Conservation (phyloP, 1,284 basidiomycete species). For the Melampsora abietis-canadensis region DNA sequence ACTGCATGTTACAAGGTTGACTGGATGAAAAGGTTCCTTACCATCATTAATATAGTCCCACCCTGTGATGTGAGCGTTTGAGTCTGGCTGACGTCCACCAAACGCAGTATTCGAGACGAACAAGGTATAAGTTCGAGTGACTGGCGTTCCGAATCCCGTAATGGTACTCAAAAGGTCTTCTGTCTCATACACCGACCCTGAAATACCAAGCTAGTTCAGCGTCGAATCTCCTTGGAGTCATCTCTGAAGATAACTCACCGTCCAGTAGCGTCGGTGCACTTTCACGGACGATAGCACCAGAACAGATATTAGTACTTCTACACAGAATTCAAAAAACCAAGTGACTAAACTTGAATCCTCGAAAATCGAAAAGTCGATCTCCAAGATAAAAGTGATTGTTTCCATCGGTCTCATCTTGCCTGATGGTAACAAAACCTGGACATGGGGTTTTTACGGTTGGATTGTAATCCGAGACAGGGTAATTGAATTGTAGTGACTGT, state of each 20-base stretch:
- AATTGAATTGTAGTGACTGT: too few relatives aligned
- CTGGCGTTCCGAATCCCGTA: conserved; percentile 7
- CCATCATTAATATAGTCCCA: background rate
- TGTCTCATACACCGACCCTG: background rate
- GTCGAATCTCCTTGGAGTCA: background rate
- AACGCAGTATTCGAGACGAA: background rate
- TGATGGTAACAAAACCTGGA: conserved; percentile 1
- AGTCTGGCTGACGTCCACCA: background rate
- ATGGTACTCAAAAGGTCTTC: background rate
- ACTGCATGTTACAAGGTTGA: background rate
- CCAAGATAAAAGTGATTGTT: conserved; percentile 2
- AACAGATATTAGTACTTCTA: background rate
- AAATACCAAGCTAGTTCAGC: background rate
- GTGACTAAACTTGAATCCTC: background rate
- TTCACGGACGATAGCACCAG: background rate
- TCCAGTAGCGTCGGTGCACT: background rate
- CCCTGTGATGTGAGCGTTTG: background rate
- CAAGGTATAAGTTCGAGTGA: conserved; percentile 5
- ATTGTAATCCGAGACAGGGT: background rate
- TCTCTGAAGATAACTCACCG: background rate
- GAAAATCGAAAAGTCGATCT: conserved; percentile 3
- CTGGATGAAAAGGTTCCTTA: background rate
- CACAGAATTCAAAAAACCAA: background rate
- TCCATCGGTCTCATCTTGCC: background rate
- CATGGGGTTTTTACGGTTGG: background rate